Evolutionary conservation across 441 rosid genomes (phyloP), one percentile per base, ranked within the genome.

Genomic region (Metrosideros polymorpha): DNA sequence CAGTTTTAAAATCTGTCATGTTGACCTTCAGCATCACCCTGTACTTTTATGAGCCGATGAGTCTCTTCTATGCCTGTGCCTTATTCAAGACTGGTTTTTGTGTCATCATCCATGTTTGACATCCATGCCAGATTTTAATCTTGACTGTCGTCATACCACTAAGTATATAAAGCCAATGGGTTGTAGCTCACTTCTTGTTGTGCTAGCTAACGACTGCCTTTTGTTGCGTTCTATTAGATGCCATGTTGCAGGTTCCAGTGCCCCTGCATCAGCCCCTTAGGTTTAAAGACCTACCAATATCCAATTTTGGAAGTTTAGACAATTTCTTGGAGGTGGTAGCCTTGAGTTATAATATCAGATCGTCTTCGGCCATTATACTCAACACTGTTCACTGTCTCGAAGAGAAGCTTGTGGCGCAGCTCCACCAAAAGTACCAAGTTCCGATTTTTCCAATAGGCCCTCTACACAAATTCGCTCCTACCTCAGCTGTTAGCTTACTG

Each of bases 251-350:
- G 63, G 83, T 1, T 35, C 29, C 1, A 2, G 88, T 86, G 42
- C 88, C 88, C 18, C 22, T 8, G 24, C 84, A 82, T 43, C 61
- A 83, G n/a, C 83, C 47, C n/a, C 85, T 86, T 4, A 61, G 83
- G 12, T 86, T 59, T 45, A 86, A 86, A 29, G 88, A 86, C 7
- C 71, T 83, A 3, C 88, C 88, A 50, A n/a, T 86, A 43, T 83
- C n/a, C 53, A 39, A 84, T 18, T 86, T 66, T 12, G 52, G 53
- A 18, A 32, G 24, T 32, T 19, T n/a, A 22, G 71, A 86, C 43
- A 17, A 47, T 12, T 25, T 51, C 24, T 18, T 86, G 75, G 54
- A 63, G 50, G 7, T 86, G 47, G 19, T 63, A 10, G n/a, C 10
- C 53, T 15, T 24, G 47, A 12, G 53, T 0, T 14, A 30, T 14